Evolutionary conservation across 1,139 yeast genomes (phyloP).

Genomic region (Wickerhamomyces sp.): DNA sequence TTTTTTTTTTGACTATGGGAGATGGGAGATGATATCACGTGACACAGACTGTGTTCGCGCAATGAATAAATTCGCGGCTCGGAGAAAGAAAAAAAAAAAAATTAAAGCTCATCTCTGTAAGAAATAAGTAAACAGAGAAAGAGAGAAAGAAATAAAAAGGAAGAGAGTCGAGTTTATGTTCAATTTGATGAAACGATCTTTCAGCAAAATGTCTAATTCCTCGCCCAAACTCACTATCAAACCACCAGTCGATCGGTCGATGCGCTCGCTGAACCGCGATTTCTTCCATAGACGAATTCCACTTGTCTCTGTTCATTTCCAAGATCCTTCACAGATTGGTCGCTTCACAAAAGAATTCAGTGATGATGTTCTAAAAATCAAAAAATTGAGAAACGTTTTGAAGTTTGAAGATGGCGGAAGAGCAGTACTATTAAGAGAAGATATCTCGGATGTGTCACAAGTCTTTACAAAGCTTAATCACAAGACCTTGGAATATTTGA

Average conservation of each 20-base stretch:
- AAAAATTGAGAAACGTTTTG: constrained; percentile 63
- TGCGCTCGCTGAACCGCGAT: constrained; percentile 60
- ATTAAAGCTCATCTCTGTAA: no score
- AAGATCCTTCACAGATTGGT: constrained; percentile 60
- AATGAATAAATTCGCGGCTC: no score
- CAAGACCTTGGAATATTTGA: constrained; percentile 39
- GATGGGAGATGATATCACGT: no score
- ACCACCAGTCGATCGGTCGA: constrained; percentile 67
- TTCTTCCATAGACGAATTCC: constrained; percentile 54
- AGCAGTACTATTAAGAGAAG: constrained; percentile 61
- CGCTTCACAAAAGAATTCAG: constrained; percentile 43
- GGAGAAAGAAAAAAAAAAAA: no score
- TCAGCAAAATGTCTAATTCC: no score
- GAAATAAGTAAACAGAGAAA: no score
- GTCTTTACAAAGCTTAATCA: constrained; percentile 36
- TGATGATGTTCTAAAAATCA: constrained; percentile 54
- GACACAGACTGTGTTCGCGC: no score
- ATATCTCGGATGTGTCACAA: constrained; percentile 35
- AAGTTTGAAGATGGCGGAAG: constrained; percentile 39
- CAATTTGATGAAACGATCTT: no score
- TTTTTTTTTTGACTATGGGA: no score
- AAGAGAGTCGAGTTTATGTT: no score
- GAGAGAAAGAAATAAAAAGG: no score
- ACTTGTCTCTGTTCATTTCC: constrained; percentile 62
- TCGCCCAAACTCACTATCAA: constrained; percentile 11